Base-by-base conservation (phyloP, 2,329 filamentous ascomycete species). In the Talaromyces funiculosus region DNA sequence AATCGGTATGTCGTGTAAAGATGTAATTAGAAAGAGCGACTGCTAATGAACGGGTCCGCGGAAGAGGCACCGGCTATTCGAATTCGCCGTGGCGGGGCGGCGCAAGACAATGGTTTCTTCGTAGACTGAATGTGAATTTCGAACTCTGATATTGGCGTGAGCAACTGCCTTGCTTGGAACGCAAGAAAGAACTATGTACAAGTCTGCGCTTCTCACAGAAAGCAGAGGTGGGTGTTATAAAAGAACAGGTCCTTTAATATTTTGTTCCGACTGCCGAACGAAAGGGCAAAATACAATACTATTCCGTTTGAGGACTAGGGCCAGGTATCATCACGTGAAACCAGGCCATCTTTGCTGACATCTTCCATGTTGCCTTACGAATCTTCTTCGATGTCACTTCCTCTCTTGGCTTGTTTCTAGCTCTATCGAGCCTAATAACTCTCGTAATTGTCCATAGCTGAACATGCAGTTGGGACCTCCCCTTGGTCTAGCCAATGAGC, bases 61-160 rank as follows among this genome's bases (percentile, higher is more conserved):
- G 43, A 57, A 45, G 20, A 57, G 31, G 40, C 26, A 33, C 31
- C 42, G 55, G 55, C 4, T 57, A 47, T 57, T 49, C 31, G 31
- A 16, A 49, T 29, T 38, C 38, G 38, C 40, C 29, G 40, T 45
- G 40, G 54, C 54, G 54, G 54, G 53, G 53, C 20, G 47, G 29
- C 10, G 29, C 9, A 35, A 33, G 8, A 20, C 29, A 22, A 20
- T 8, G 18, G 20, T 12, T 31, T 31, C 8, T 26, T 10, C 3
- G 43, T 49, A 35, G 2, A 33, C 1, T 20, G 47, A 3, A 16
- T 22, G 29, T 26, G 4, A 6, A 24, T 1, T 20, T 49, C 16
- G n/a, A 20, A 49, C 6, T 18, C 3, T 12, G 16, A 49, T 49
- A 20, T 49, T 31, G 6, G n/a, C 31, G n/a, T 20, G 26, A 33